Evolutionary conservation across 768 basidiomycete species (phyloP).

Genomic region (Amanita rimosa): DNA sequence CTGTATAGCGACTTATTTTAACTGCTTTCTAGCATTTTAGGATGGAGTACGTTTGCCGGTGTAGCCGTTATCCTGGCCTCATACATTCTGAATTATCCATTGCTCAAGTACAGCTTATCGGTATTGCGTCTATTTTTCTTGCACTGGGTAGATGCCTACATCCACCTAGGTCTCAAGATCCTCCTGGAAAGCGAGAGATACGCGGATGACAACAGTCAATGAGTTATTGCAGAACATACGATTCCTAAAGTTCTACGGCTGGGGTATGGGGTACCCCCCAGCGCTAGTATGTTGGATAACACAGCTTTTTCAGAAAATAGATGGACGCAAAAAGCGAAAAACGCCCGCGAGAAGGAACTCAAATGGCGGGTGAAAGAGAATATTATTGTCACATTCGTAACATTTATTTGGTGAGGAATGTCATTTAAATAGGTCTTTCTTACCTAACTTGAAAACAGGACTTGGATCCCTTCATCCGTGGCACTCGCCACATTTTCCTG

Average conservation of each 20-base stretch:
- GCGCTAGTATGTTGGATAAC: not conserved
- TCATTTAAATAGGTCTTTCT: not conserved
- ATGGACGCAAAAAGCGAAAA: slow-evolving; percentile 44
- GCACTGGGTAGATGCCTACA: not conserved
- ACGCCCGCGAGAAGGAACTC: slow-evolving; percentile 52
- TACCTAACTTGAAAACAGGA: slow-evolving; percentile 29
- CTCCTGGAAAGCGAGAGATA: slow-evolving; percentile 55
- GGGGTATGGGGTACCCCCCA: slow-evolving; percentile 35
- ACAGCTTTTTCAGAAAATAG: slow-evolving; percentile 31
- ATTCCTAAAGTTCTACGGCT: slow-evolving; percentile 67
- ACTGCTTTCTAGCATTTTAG: slow-evolving; percentile 41
- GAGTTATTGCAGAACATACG: slow-evolving; percentile 68
- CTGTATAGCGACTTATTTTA: not conserved
- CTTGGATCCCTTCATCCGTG: slow-evolving; percentile 64
- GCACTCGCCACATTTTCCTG: slow-evolving; percentile 52
- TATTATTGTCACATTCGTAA: slow-evolving; percentile 44
- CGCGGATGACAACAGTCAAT: slow-evolving; percentile 59
- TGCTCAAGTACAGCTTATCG: slow-evolving; percentile 54
- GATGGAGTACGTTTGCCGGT: slow-evolving; percentile 69
- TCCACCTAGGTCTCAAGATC: slow-evolving; percentile 37
- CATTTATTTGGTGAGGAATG: slow-evolving; percentile 54
- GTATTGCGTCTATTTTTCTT: slow-evolving; percentile 23
- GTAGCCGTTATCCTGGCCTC: slow-evolving; percentile 53
- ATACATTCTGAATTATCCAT: slow-evolving; percentile 53
- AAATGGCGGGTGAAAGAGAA: slow-evolving; percentile 58